Evolutionary conservation across 805 yeast genomes (phyloP).

Genomic region (Cyberlindnera suaveolens): DNA sequence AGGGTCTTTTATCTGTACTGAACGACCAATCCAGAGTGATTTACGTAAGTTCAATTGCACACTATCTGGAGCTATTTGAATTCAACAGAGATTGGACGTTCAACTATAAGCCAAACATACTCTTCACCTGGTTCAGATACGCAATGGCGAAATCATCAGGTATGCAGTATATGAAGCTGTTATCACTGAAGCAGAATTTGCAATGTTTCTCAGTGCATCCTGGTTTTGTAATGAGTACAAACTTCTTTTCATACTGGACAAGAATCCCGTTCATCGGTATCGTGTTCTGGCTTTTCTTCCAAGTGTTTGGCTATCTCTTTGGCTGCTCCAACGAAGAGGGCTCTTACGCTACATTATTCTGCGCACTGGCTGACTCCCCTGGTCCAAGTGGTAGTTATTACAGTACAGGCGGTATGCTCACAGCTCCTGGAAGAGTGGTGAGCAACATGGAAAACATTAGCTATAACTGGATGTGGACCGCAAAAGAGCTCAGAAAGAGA

Average conservation of each 20-base stretch:
- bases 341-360: constrained; percentile 53
- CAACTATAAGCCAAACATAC: constrained; percentile 54
- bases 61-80: constrained; percentile 36
- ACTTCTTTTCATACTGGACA: constrained; percentile 70
- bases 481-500: constrained; percentile 49
- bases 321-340: constrained; percentile 75
- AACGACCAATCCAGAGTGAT: constrained; percentile 26
- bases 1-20: constrained; percentile 44
- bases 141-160: constrained; percentile 74
- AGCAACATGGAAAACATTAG: constrained; percentile 53
- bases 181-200: constrained; percentile 56
- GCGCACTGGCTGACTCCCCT: constrained; percentile 48
- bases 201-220: constrained; percentile 70
- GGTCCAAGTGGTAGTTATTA: constrained; percentile 65
- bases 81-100: constrained; percentile 37
- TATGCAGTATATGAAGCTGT: constrained; percentile 61
- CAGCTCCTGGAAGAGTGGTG: constrained; percentile 55
- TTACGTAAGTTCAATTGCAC: constrained; percentile 64
- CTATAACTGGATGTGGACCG: constrained; percentile 77
- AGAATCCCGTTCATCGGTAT: constrained; percentile 73
- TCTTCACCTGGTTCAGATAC: constrained; percentile 75
- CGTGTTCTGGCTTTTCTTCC: constrained; percentile 65
- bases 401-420: constrained; percentile 51
- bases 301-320: constrained; percentile 57
- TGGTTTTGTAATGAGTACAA: constrained; percentile 81